These are phyloP conservation scores for Penicillium parvum DNA, from an alignment of 495 filamentous ascomycete genomes.

Conservation along the genomic window DNA sequence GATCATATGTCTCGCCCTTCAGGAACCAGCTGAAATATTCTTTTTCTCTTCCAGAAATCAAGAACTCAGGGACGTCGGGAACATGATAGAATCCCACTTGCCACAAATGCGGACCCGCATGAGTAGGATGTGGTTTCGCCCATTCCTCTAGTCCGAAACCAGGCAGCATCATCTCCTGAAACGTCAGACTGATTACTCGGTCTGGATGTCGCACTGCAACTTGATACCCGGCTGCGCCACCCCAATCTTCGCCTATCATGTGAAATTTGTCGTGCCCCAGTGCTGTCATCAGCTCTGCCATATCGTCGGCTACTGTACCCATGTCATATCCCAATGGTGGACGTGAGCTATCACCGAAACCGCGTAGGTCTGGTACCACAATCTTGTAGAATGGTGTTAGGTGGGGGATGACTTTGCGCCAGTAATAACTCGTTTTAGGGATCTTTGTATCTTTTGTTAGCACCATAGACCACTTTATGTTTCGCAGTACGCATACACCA, in stretches of 20 bases:
- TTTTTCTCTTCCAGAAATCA: slow-evolving; percentile 34
- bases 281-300: slow-evolving; percentile 7
- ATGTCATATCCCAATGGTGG: slow-evolving; percentile 35
- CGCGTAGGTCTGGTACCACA: slow-evolving; percentile 43
- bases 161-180: not conserved
- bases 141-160: not conserved
- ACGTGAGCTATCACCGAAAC: slow-evolving; percentile 39
- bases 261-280: not conserved
- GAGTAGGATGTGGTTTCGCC: not conserved
- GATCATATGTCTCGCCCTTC: slow-evolving; percentile 31
- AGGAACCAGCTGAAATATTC: slow-evolving; percentile 43
- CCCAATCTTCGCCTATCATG: not conserved
- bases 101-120: slow-evolving; percentile 13
- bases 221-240: slow-evolving; percentile 1
- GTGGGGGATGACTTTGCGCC: slow-evolving; percentile 39
- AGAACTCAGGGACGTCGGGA: slow-evolving; percentile 38
- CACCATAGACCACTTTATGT: not conserved
- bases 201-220: slow-evolving; percentile 1
- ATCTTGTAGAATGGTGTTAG: slow-evolving; percentile 37
- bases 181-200: not conserved
- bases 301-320: slow-evolving; percentile 25
- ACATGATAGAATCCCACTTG: slow-evolving; percentile 42
- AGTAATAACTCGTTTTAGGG: slow-evolving; percentile 45
- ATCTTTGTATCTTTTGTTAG: slow-evolving; percentile 5
- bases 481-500: not conserved